Evolutionary conservation across 1,284 basidiomycete species (phyloP).

Genomic region (Ceratobasidium sp.): DNA sequence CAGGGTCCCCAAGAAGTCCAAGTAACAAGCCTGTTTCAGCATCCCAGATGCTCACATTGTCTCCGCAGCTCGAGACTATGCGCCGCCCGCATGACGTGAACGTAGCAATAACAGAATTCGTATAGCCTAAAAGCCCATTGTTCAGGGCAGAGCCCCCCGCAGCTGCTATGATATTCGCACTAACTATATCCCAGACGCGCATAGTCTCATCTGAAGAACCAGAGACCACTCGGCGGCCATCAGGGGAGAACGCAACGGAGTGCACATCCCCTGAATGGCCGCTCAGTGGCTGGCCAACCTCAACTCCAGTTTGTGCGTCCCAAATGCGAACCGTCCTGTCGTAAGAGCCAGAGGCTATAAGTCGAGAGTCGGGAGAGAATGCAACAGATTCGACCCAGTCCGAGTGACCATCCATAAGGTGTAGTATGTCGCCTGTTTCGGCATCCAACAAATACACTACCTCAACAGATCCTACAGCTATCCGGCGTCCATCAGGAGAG

Average conservation of each 20-base stretch:
- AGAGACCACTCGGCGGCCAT: conserved; percentile 40
- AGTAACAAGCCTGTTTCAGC: neutral
- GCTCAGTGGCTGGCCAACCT: conserved; percentile 51
- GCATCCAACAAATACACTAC: neutral
- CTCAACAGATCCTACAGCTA: conserved; percentile 21
- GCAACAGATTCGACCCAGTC: conserved; percentile 53
- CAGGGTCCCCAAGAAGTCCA: conserved; percentile 23
- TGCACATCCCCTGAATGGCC: conserved; percentile 57
- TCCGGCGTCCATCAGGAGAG: conserved; percentile 3
- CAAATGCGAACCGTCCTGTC: conserved; percentile 42
- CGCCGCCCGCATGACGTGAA: conserved; percentile 31
- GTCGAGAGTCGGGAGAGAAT: conserved; percentile 56
- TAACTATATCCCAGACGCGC: conserved; percentile 42
- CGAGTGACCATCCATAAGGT: conserved; percentile 11
- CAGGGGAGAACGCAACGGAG: conserved; percentile 44
- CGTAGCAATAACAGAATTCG: neutral
- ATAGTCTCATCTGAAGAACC: conserved; percentile 38
- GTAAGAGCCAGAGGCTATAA: conserved; percentile 29
- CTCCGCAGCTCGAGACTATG: conserved; percentile 11
- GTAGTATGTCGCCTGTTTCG: neutral
- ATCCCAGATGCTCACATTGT: conserved; percentile 42
- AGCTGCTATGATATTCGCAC: neutral
- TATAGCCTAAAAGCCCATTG: neutral
- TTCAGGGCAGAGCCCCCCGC: neutral
- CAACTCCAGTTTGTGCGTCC: conserved; percentile 30